Base-by-base conservation (phyloP, 352 stramenopile genomes). In the Globisporangium okanoganense region DNA sequence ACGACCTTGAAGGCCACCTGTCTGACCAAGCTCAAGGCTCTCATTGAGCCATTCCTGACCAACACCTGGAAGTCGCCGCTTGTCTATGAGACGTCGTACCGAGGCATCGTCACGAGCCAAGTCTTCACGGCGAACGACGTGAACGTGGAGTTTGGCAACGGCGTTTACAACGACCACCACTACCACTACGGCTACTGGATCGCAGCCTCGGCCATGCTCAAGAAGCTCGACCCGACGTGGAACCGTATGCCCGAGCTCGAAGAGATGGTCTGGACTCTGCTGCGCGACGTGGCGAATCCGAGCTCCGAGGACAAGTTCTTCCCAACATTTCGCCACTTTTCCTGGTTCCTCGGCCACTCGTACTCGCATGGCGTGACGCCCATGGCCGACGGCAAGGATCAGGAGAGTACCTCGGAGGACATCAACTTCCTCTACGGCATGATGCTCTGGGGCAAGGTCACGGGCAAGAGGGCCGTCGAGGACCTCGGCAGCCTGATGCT, bases 141-240 rank as follows among this genome's bases (percentile, higher is more conserved):
- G 31, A 79, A 85, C 53, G 70, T 70, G n/a, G 79, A 93, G 45
- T 93, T 90, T 51, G 84, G 84, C 48, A 93, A 84, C 64, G 73
- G 68, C 13, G 78, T 91, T 16, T 93, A 93, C 71, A 93, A 93
- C 61, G 84, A 93, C 59, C 79, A 93, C 69, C 79, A 93, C 60
- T 93, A 91, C 56, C 84, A 93, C 65, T 93, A 78, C 60, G 84
- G 81, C 9, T 93, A 93, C 66, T 93, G 73, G 62, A 67, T 93
- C 38, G 75, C 68, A 24, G 75, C 73, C 0, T 82, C 79, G 0
- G 84, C 84, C 1, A 91, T 93, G 22, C 36, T 88, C 0, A 78
- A 75, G 53, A 73, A 86, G 35, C 50, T 91, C 1, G 73, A 93
- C 58, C 84, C 81, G 33, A 79, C 63, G 20, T 91, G 79, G 79